phyloP scores from a whole-genome alignment of 352 stramenopile species.

The Phytophthora macrochlamydospora region DNA sequence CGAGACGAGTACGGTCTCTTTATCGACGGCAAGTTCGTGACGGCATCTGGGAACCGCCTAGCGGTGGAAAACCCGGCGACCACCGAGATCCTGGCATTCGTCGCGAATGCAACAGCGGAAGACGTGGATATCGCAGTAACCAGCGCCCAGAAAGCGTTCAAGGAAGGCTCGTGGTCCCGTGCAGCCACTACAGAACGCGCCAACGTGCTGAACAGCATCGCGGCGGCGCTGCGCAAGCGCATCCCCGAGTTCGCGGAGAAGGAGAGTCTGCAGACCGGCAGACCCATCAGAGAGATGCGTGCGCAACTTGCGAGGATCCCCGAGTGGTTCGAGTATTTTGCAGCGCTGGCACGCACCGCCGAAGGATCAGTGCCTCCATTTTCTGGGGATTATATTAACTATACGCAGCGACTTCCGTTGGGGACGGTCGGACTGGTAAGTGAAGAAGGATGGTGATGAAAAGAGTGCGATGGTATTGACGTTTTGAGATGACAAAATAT shows the following conservation, averaged over 20 bases:
- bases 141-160: slow-evolving; percentile 39
- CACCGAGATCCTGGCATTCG: slow-evolving; percentile 40
- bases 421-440: slow-evolving; percentile 62
- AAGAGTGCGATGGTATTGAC: background rate
- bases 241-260: slow-evolving; percentile 58
- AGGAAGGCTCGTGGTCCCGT: slow-evolving; percentile 35
- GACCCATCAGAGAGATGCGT: slow-evolving; percentile 66
- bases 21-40: slow-evolving; percentile 42
- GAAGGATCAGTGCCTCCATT: slow-evolving; percentile 76
- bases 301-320: slow-evolving; percentile 51
- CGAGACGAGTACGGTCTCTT: slow-evolving; percentile 50
- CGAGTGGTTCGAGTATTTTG: slow-evolving; percentile 89
- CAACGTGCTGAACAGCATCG: slow-evolving; percentile 48
- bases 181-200: slow-evolving; percentile 38
- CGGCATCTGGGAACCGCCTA: slow-evolving; percentile 30
- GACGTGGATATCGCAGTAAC: slow-evolving; percentile 47
- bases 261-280: slow-evolving; percentile 65
- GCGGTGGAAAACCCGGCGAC: slow-evolving; percentile 60
- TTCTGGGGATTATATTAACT: slow-evolving; percentile 58
- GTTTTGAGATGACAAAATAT: slow-evolving; percentile 1
- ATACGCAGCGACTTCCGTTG: slow-evolving; percentile 57
- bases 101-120: slow-evolving; percentile 33
- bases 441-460: background rate
- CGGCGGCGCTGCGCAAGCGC: slow-evolving; percentile 36
- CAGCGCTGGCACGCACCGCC: slow-evolving; percentile 63